Conservation (phyloP, 352 stramenopile species). For the Peronospora belbahrii region DNA sequence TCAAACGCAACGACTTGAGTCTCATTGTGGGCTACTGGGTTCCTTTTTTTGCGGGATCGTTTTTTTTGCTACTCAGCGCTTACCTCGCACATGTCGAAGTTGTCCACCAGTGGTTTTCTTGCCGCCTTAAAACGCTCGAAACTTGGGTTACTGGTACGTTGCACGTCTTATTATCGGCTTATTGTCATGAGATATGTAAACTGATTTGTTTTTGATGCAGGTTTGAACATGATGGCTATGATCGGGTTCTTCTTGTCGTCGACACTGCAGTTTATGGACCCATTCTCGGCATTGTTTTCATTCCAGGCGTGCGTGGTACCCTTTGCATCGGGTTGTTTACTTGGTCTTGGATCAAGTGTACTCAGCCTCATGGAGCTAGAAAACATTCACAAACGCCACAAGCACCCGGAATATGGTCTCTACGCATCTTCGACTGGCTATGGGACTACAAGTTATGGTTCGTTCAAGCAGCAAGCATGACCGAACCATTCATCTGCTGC, state of each 20-base stretch:
- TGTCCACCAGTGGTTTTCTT: slow-evolving; percentile 78
- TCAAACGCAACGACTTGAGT: slow-evolving; percentile 48
- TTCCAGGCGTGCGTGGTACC: slow-evolving; percentile 65
- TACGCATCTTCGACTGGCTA: slow-evolving; percentile 39
- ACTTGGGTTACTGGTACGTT: slow-evolving; percentile 43
- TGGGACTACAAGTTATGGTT: slow-evolving; percentile 27
- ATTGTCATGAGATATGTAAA: slow-evolving; percentile 2
- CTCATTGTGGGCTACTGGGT: slow-evolving; percentile 79
- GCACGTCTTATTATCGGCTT: background rate
- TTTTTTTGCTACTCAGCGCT: slow-evolving; percentile 60
- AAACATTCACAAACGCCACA: slow-evolving; percentile 71
- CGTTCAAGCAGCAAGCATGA: slow-evolving; percentile 31
- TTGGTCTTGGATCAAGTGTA: slow-evolving; percentile 53
- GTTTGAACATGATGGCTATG: slow-evolving; percentile 53
- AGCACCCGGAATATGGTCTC: slow-evolving; percentile 75
- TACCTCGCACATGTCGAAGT: slow-evolving; percentile 81
- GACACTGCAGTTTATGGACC: slow-evolving; percentile 79
- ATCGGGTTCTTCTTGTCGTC: slow-evolving; percentile 71
- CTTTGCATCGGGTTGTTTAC: slow-evolving; percentile 60
- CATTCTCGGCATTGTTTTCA: slow-evolving; percentile 66
- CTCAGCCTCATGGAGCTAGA: slow-evolving; percentile 71
- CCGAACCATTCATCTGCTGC: slow-evolving; percentile 11
- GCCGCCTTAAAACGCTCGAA: slow-evolving; percentile 48
- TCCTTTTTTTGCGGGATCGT: slow-evolving; percentile 75
- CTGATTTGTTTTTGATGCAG: slow-evolving; percentile 19